Evolutionary conservation across 345 rosid species (phyloP), one percentile per base, ranked within the genome.

Genomic region (Brassica nigra): DNA sequence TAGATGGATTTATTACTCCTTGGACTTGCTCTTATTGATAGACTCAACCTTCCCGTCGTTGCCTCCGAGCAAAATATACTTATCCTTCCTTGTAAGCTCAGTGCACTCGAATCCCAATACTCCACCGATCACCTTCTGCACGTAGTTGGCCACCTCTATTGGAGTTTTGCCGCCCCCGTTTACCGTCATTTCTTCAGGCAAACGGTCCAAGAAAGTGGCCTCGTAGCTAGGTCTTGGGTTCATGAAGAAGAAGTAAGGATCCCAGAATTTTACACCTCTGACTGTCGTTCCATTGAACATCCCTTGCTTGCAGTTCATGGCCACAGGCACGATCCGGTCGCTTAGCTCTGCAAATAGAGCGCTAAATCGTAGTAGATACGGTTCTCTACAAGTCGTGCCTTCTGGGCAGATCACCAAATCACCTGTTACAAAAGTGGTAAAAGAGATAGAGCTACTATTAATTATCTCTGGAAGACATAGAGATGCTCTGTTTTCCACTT

Each of bases 351-450:
- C 98, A 36, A 95, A 95, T 79, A 95, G 82, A 2, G 99, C 98
- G 44, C 99, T 95, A 90, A 93, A 93, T 42, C 99, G 72, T 23
- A 95, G 86, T 80, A 95, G 73, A 81, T 86, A 93, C 2, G 70
- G 77, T 68, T 95, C 99, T 14, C 99, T 90, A 65, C 99, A 95
- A 7, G 99, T 95, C 62, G 99, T 95, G 8, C 98, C 99, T 78
- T 95, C 99, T 0, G 99, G 99, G 30, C 98, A 95, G 10, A 95
- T 94, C 69, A 95, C 99, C 6, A 95, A 85, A 74, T 95, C 99
- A 20, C 99, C 99, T 70, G 87, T 87, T 68, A 44, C 66, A 18
- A 74, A 52, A 5, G 37, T 18, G 6, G 8, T 4, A 66, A 7
- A 66, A 58, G n/a, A 11, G 27, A 15, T 36, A 54, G 3, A 15